Evolutionary conservation across 371 early-diverging fungal species (phyloP).

Genomic region (Capillidium heterosporum): DNA sequence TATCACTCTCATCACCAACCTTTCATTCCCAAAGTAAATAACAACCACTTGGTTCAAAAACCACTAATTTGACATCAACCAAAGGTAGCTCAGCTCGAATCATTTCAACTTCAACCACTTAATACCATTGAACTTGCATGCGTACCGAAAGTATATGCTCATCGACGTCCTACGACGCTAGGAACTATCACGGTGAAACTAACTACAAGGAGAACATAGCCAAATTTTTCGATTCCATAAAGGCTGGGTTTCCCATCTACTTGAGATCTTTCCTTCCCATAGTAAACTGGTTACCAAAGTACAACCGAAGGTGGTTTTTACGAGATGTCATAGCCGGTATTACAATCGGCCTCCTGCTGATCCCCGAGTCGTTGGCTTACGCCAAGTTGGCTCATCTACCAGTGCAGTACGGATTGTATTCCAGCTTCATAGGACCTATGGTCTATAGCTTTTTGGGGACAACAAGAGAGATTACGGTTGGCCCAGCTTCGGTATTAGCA

Average conservation of each 20-base stretch:
- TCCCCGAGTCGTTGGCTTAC: slow-evolving; percentile 74
- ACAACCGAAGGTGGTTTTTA: slow-evolving; percentile 41
- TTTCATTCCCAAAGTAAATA: no score
- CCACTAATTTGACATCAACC: no score
- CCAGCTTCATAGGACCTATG: slow-evolving; percentile 53
- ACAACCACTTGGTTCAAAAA: no score
- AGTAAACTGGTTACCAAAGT: slow-evolving; percentile 14
- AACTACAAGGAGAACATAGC: background rate
- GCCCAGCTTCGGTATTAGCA: slow-evolving; percentile 72
- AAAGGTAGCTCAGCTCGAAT: no score
- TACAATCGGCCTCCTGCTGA: slow-evolving; percentile 66
- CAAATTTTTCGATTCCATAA: background rate
- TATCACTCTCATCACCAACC: no score
- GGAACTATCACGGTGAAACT: slow-evolving; percentile 4
- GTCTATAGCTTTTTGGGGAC: slow-evolving; percentile 66
- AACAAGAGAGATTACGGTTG: slow-evolving; percentile 67
- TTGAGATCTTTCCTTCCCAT: slow-evolving; percentile 8
- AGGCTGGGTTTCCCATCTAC: slow-evolving; percentile 21
- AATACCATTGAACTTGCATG: no score
- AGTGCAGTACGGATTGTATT: slow-evolving; percentile 68
- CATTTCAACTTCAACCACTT: no score
- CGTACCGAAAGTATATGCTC: no score
- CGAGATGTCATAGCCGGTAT: slow-evolving; percentile 72
- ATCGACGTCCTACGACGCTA: slow-evolving; percentile 3
- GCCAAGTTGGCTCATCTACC: slow-evolving; percentile 69